These are phyloP conservation scores for Paramyrothecium sp. DNA, from an alignment of 2,329 filamentous ascomycete species.

Conservation along the genomic window DNA sequence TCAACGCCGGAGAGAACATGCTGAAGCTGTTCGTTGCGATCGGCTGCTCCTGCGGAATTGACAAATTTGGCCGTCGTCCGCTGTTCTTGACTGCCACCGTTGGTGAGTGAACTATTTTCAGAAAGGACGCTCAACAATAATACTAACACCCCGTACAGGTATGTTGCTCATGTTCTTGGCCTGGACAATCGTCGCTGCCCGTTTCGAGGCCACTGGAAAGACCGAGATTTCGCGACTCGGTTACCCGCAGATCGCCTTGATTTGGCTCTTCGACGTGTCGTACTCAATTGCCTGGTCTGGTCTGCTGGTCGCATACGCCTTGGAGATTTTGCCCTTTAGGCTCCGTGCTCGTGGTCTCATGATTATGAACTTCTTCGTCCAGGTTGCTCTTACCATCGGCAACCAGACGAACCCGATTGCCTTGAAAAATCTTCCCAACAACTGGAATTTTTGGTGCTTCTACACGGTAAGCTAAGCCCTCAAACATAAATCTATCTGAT, in stretches of 20 bases:
- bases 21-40: conserved; percentile 2
- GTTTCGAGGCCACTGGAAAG: conserved; percentile 2
- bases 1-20: conserved; percentile 3
- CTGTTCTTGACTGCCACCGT: conserved; percentile 3
- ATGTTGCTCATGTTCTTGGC: conserved; percentile 3
- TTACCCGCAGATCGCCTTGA: conserved; percentile 2
- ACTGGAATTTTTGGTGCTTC: conserved; percentile 3
- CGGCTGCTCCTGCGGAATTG: conserved; percentile 1
- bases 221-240: not conserved
- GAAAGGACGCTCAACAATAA: not conserved
- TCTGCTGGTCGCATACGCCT: conserved; percentile 1
- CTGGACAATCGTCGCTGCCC: conserved; percentile 1
- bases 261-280: conserved; percentile 1
- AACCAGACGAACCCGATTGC: conserved; percentile 3
- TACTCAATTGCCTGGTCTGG: conserved; percentile 4
- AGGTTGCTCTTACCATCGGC: conserved; percentile 1
- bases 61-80: conserved; percentile 1
- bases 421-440: conserved; percentile 1
- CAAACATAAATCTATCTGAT: not conserved
- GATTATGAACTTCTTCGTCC: conserved; percentile 3
- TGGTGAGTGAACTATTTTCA: not conserved
- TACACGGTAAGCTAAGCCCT: not conserved
- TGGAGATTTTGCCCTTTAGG: conserved; percentile 1
- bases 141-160: not conserved
- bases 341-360: conserved; percentile 3